Conservation (phyloP, 2,329 filamentous ascomycete genomes). For the Colletotrichum cereale region DNA sequence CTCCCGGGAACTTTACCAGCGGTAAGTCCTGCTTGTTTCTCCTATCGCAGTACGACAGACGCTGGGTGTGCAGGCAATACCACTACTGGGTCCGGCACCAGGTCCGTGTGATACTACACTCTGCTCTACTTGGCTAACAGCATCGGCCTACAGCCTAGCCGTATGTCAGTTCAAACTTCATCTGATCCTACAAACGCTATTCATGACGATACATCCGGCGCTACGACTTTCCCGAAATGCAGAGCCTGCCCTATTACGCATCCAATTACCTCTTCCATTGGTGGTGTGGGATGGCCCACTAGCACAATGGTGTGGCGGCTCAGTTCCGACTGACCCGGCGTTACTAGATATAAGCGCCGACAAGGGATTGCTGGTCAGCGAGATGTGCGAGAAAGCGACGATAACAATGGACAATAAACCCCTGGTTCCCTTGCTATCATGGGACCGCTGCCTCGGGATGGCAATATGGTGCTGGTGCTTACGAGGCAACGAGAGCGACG, state of each 20-base stretch:
- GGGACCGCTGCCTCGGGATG: slow-evolving; percentile 33
- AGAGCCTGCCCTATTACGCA: slow-evolving; percentile 20
- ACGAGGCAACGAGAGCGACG: slow-evolving; percentile 24
- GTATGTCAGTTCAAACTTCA: slow-evolving; percentile 35
- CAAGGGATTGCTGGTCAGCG: slow-evolving; percentile 12
- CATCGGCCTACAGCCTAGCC: slow-evolving; percentile 14
- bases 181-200: slow-evolving; percentile 34
- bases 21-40: neutral
- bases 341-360: slow-evolving; percentile 1
- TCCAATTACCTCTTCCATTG: slow-evolving; percentile 21
- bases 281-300: slow-evolving; percentile 28
- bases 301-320: slow-evolving; percentile 20
- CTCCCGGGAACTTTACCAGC: slow-evolving; percentile 28
- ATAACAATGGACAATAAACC: slow-evolving; percentile 27
- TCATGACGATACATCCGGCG: slow-evolving; percentile 25
- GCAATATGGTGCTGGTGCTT: slow-evolving; percentile 36
- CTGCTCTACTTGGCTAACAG: neutral
- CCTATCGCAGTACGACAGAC: neutral
- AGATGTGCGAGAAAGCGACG: slow-evolving; percentile 25
- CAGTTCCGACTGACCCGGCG: slow-evolving; percentile 15
- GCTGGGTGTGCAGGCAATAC: neutral
- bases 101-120: neutral
- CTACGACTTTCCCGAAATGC: slow-evolving; percentile 25
- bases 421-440: slow-evolving; percentile 21
- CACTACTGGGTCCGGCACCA: neutral